Evolutionary conservation across 2,329 filamentous ascomycete species (phyloP), one percentile per base, ranked within the genome.

Genomic region (Clonostachys solani): DNA sequence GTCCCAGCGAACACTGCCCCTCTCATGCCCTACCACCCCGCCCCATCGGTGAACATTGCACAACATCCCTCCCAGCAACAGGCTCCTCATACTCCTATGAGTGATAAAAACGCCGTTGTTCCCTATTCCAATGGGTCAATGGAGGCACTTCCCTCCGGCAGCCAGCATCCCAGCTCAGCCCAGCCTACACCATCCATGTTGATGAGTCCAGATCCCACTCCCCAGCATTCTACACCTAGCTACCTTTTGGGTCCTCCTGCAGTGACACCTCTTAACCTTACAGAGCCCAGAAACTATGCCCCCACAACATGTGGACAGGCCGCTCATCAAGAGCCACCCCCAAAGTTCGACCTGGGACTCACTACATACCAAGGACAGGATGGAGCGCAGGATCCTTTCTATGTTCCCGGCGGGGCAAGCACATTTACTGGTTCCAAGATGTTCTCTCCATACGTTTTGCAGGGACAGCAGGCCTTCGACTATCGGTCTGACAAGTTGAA

Each of bases 271-370:
- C 35, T 42, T 34, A 19, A 16, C 23, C 12, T 37, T 18, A 69
- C 67, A 0, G 71, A 72, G 55, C 70, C 71, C 3, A 65, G 67
- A 47, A 70, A 66, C 55, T 71, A 70, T 49, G 66, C 67, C 2
- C 68, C 69, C 5, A 61, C 65, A 6, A 60, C 61, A 7, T 50
- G 58, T 29, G 60, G 56, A 0, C 54, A 55, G n/a, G 50, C 57
- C 7, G 48, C 53, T 34, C 49, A 51, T 5, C 53, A 50, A 29
- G 54, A 59, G 34, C 63, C 67, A 13, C 68, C 70, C 12, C 71
- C 71, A 5, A 67, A 60, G 18, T 72, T 71, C 48, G 43, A 50
- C 17, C 33, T 47, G 7, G 36, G 44, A 34, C 34, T 50, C 6
- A 19, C 54, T 2, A 47, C 56, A 4, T 50, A 54, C n/a, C 47